phyloP scores from a whole-genome alignment of 768 basidiomycete species.

The Naganishia kalamii region DNA sequence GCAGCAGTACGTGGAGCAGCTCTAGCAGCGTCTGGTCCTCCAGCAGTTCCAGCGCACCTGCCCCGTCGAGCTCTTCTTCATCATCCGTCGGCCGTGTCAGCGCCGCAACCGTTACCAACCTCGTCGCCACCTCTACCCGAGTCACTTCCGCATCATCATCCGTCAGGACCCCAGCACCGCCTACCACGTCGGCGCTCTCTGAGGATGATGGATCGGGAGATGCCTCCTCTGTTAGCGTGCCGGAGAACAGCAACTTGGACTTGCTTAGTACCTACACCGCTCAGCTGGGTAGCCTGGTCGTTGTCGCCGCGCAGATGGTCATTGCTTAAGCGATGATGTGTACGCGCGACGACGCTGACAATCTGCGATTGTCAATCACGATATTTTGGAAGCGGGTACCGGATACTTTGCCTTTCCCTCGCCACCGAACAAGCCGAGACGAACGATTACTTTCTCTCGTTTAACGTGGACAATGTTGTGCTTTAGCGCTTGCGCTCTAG shows the following conservation, averaged over 20 bases:
- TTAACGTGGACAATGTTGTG: constrained; percentile 3
- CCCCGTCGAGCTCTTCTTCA: constrained; percentile 6
- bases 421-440: not conserved
- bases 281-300: constrained; percentile 21
- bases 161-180: not conserved
- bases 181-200: constrained; percentile 5
- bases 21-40: constrained; percentile 12
- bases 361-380: not conserved
- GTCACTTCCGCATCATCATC: constrained; percentile 10
- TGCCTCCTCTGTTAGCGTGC: constrained; percentile 1
- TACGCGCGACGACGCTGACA: not conserved
- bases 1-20: constrained; percentile 13
- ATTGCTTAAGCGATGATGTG: constrained; percentile 3
- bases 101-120: constrained; percentile 3
- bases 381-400: not conserved
- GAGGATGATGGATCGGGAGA: not conserved
- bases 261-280: constrained; percentile 17
- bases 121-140: constrained; percentile 3
- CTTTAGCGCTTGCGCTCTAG: not conserved
- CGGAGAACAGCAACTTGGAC: constrained; percentile 19
- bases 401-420: not conserved
- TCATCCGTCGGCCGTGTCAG: constrained; percentile 1
- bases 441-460: not conserved
- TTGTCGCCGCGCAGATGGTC: constrained; percentile 21
- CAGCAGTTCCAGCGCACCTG: constrained; percentile 2